Conservation (phyloP, 176 grass and related monocot genomes). For the Paspalum notatum region DNA sequence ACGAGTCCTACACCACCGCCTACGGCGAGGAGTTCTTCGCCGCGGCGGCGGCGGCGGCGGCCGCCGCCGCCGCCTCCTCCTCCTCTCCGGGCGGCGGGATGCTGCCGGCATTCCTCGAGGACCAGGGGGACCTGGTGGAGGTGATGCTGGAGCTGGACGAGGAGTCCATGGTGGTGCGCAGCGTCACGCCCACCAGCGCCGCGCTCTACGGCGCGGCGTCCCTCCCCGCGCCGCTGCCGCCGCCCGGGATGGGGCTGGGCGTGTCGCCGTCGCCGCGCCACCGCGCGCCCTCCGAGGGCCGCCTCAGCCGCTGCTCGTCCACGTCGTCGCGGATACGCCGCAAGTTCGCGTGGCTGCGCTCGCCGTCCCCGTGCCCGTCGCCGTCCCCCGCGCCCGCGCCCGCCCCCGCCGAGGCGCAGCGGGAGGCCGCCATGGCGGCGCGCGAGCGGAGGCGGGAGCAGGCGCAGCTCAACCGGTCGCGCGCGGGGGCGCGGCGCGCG, state of each 20-base stretch:
- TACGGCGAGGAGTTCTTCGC: constrained; percentile 59
- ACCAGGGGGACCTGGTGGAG: constrained; percentile 94
- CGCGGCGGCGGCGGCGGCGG: no score
- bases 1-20: constrained; percentile 70
- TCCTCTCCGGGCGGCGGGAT: constrained; percentile 40
- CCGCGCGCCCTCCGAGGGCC: constrained; percentile 48
- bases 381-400: constrained; percentile 35
- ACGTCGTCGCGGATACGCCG: constrained; percentile 78
- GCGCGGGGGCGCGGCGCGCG: constrained; percentile 69
- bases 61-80: not conserved
- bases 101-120: constrained; percentile 78
- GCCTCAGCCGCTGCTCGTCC: constrained; percentile 84
- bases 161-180: constrained; percentile 98
- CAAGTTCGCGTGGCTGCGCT: constrained; percentile 93
- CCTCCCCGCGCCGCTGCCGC: not conserved
- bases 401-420: constrained; percentile 43
- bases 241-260: not conserved
- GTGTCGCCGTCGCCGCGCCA: not conserved
- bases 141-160: constrained; percentile 99
- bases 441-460: constrained; percentile 75
- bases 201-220: constrained; percentile 36
- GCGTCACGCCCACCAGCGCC: constrained; percentile 80
- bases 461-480: constrained; percentile 69
- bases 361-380: constrained; percentile 52
- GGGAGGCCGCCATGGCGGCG: constrained; percentile 60